These are phyloP conservation scores for Rhizopogon rudus DNA, from an alignment of 768 basidiomycete genomes.

Conservation along the genomic window DNA sequence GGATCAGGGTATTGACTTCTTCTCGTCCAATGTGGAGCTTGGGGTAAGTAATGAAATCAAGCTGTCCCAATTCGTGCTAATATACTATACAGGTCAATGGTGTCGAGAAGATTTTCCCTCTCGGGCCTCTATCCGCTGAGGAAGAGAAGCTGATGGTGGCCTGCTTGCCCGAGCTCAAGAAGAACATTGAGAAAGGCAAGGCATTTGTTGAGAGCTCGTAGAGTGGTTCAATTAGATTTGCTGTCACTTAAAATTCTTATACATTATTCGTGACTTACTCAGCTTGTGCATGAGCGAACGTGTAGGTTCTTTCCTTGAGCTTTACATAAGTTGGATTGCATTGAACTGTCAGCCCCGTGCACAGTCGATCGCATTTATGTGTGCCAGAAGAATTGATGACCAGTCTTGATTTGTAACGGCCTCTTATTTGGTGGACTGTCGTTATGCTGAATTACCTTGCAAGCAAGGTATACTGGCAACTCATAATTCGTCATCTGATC, in stretches of 20 bases:
- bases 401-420: too few relatives aligned
- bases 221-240: slow-evolving; percentile 6
- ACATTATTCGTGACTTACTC: background rate
- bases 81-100: slow-evolving; percentile 55
- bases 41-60: slow-evolving; percentile 51
- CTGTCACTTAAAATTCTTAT: background rate
- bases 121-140: slow-evolving; percentile 73
- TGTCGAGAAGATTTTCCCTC: slow-evolving; percentile 86
- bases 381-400: too few relatives aligned
- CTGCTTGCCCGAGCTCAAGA: slow-evolving; percentile 89
- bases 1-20: slow-evolving; percentile 87
- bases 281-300: too few relatives aligned
- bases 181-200: slow-evolving; percentile 97
- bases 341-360: too few relatives aligned
- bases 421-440: too few relatives aligned
- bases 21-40: slow-evolving; percentile 92
- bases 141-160: slow-evolving; percentile 86
- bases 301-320: too few relatives aligned
- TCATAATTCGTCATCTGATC: too few relatives aligned
- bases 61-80: slow-evolving; percentile 5
- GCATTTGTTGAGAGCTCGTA: slow-evolving; percentile 53
- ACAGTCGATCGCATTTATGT: too few relatives aligned
- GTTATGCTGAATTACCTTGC: too few relatives aligned
- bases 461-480: too few relatives aligned
- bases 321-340: too few relatives aligned